Evolutionary conservation across 2,329 filamentous ascomycete species (phyloP).

Genomic region (Verticillium albo-atrum): DNA sequence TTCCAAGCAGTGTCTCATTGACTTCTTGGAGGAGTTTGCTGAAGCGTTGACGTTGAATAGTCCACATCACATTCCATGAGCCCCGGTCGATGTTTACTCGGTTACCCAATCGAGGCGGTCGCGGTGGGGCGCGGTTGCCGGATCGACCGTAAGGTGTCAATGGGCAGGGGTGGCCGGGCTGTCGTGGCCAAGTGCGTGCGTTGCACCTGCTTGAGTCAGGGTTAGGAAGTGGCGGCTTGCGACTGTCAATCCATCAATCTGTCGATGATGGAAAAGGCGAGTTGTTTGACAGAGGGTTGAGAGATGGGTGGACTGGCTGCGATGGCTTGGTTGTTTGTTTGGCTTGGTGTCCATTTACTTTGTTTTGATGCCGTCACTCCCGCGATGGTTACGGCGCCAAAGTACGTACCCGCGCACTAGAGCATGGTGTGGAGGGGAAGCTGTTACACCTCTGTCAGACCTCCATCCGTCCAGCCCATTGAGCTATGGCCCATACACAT

Average conservation of each 20-base stretch:
- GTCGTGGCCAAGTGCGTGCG: background rate
- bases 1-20: conserved; percentile 33
- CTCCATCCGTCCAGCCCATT: background rate
- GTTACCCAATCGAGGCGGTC: conserved; percentile 10
- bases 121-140: conserved; percentile 13
- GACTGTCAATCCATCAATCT: background rate
- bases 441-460: background rate
- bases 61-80: conserved; percentile 11
- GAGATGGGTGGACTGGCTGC: background rate
- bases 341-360: background rate
- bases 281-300: background rate
- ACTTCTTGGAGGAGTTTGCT: conserved; percentile 33
- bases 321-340: background rate
- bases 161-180: background rate
- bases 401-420: background rate
- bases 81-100: conserved; percentile 13
- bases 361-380: background rate
- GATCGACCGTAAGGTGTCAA: conserved; percentile 4
- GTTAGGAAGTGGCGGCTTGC: background rate
- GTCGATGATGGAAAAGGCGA: background rate
- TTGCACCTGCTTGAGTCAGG: background rate
- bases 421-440: background rate
- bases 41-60: conserved; percentile 28
- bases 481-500: background rate
- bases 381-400: background rate